A percentile compares a stretch with the other conserved stretches of the same genome.
Conservation (phyloP, 805 yeast genomes). For the Candida yuanshanica region DNA sequence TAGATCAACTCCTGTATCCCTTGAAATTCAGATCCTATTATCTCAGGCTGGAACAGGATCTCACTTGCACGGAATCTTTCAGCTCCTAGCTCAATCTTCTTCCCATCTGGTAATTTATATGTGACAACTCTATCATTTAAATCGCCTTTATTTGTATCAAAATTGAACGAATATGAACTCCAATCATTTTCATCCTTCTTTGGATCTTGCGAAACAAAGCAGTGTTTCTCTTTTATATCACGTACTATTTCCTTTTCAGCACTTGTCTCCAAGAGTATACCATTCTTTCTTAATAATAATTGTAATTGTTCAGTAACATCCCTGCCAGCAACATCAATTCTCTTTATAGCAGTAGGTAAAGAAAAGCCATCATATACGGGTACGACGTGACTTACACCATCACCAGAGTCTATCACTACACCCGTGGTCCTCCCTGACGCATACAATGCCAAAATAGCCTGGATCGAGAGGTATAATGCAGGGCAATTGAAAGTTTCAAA, state of each 20-base stretch:
- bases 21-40: conserved; percentile 68
- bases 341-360: conserved; percentile 60
- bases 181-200: conserved; percentile 48
- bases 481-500: conserved; percentile 85
- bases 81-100: conserved; percentile 52
- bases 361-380: conserved; percentile 91
- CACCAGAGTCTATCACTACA: conserved; percentile 85
- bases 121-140: conserved; percentile 16
- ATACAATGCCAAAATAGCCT: conserved; percentile 79
- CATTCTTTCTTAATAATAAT: conserved; percentile 61
- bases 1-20: conserved; percentile 62
- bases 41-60: conserved; percentile 72
- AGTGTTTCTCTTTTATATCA: conserved; percentile 67
- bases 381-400: conserved; percentile 83
- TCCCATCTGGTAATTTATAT: conserved; percentile 84
- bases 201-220: conserved; percentile 59
- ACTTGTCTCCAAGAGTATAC: conserved; percentile 58
- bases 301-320: conserved; percentile 78
- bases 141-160: conserved; percentile 7
- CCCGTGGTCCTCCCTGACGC: conserved; percentile 92
- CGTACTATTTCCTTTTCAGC: conserved; percentile 82
- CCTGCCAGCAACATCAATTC: conserved; percentile 81
- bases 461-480: conserved; percentile 91
- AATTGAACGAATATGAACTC: conserved; percentile 12
- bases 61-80: conserved; percentile 77